Evolutionary conservation across 495 filamentous ascomycete genomes (phyloP).

Genomic region (Aspergillus wentii): DNA sequence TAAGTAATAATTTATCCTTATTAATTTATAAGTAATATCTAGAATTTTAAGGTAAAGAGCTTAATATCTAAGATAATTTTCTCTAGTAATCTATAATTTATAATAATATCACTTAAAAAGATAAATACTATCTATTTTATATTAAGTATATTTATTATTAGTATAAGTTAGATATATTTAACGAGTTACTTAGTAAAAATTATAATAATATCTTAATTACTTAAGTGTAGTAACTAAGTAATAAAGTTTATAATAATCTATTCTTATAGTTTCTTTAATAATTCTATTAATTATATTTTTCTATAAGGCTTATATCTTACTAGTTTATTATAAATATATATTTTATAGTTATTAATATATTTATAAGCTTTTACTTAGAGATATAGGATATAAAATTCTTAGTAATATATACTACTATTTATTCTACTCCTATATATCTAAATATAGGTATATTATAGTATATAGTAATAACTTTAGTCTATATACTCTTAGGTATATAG

Average conservation of each 20-base stretch:
- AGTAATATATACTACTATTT: slow-evolving; percentile 7
- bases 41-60: not conserved
- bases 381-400: slow-evolving; percentile 5
- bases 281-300: slow-evolving; percentile 8
- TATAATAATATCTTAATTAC: slow-evolving; percentile 6
- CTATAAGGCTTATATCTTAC: slow-evolving; percentile 1
- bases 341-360: slow-evolving; percentile 12
- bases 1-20: not conserved
- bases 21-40: not conserved
- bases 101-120: slow-evolving; percentile 1
- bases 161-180: slow-evolving; percentile 4
- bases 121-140: not conserved
- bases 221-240: slow-evolving; percentile 4
- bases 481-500: too few species aligned
- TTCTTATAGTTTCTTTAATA: slow-evolving; percentile 5
- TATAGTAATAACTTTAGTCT: too few species aligned
- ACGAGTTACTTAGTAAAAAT: not conserved
- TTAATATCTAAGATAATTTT: slow-evolving; percentile 1
- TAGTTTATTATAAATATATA: slow-evolving; percentile 2
- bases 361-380: slow-evolving; percentile 1
- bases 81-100: not conserved
- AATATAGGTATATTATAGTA: too few species aligned
- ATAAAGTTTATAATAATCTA: slow-evolving; percentile 20
- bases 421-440: slow-evolving; percentile 4
- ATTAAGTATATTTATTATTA: slow-evolving; percentile 2